phyloP scores from a whole-genome alignment of 371 early-diverging fungal genomes.

The Haplosporangium sp. region DNA sequence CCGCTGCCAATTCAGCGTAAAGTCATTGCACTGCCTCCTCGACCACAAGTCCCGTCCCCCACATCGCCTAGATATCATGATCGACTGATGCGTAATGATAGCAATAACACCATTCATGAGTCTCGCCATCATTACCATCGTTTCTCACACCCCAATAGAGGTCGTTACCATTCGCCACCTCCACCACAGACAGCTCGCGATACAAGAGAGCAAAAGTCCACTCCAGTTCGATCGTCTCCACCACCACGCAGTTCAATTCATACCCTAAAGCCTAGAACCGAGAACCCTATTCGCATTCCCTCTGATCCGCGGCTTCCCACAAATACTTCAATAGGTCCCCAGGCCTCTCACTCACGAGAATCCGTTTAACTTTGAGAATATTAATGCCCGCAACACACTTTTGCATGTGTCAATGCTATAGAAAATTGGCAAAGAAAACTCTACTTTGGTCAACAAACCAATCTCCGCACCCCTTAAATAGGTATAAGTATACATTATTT shows the following conservation, averaged over 20 bases:
- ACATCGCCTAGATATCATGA: too few species aligned
- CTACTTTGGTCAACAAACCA: too few species aligned
- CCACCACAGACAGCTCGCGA: constrained; percentile 2
- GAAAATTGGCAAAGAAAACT: too few species aligned
- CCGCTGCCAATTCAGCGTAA: too few species aligned
- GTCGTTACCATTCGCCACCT: constrained; percentile 10
- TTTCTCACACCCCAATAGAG: background rate
- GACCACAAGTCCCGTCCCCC: too few species aligned
- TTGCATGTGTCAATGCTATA: too few species aligned
- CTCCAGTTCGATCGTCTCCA: background rate
- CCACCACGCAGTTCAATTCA: background rate
- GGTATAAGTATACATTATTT: too few species aligned
- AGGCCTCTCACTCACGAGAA: background rate
- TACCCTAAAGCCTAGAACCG: background rate
- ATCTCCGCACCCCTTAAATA: too few species aligned
- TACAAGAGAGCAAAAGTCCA: constrained; percentile 4
- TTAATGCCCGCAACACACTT: too few species aligned
- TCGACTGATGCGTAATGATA: too few species aligned
- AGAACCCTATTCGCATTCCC: too few species aligned
- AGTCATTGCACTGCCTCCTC: too few species aligned
- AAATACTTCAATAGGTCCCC: background rate
- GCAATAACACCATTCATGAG: background rate
- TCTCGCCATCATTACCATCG: background rate
- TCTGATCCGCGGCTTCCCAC: background rate
- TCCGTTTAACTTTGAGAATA: background rate